Evolutionary conservation across 352 stramenopile species (phyloP), one percentile per base, ranked within the genome.

Genomic region (Phytophthora brassicae): DNA sequence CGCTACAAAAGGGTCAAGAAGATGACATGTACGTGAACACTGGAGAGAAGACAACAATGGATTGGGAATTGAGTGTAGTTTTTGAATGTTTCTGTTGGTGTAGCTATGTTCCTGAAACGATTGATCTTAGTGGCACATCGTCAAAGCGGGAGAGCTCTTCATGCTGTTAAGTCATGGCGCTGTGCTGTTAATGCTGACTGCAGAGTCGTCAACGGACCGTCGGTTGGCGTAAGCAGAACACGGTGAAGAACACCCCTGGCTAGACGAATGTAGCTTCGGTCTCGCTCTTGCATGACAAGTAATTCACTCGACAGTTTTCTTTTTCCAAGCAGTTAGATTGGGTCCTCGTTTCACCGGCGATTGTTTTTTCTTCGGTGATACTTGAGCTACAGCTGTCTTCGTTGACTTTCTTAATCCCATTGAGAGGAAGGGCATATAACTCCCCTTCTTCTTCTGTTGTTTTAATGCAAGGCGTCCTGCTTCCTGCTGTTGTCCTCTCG

Each of bases 1-100:
- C 93, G 20, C 72, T 97, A 39, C 81, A 92, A 43, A 92, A 95
- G 67, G 86, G 82, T 9, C 80, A 92, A 56, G 86, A 94, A 63
- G 86, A 94, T 45, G 84, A 94, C 69, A 94, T 94, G 75, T 94
- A 84, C 36, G 78, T 68, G 8, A 17, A 20, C 26, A 24, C 24
- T 23, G 13, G 8, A 49, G n/a, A n/a, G 17, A 3, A 11, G 4
- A 17, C 6, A 14, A 29, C 7, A 26, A 6, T 42, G 62, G 29
- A 22, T 8, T 39, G 41, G 3, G 7, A 24, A 22, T 39, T 61
- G 12, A 44, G 6, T 49, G 24, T n/a, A 31, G n/a, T n/a, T 36
- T 29, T 54, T 56, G 48, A 13, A 16, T 61, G 38, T 11, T 65
- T 41, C 35, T 41, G 35, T 41, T n/a, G 33, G 14, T n/a, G 41